Evolutionary conservation across 2,329 filamentous ascomycete species (phyloP).

Genomic region (Calonectria crousiana): DNA sequence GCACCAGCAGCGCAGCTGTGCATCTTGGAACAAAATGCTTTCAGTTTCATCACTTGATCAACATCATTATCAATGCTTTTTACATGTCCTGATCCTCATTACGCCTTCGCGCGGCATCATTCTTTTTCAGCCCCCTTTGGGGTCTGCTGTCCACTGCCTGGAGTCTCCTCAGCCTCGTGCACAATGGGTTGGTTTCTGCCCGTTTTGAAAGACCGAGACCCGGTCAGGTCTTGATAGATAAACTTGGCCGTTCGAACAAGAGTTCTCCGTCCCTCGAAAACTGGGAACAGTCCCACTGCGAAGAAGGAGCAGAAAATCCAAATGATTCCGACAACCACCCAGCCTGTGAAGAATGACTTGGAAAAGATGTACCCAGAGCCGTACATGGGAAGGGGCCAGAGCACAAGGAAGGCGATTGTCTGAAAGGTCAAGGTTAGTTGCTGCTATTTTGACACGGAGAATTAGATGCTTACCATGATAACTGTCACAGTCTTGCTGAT

Average conservation of each 20-base stretch:
- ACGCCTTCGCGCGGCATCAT: not conserved
- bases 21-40: not conserved
- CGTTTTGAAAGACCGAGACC: constrained; percentile 17
- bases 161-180: constrained; percentile 6
- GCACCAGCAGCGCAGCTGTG: not conserved
- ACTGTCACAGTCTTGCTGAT: constrained; percentile 55
- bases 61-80: not conserved
- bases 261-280: constrained; percentile 80
- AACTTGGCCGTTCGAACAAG: constrained; percentile 20
- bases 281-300: constrained; percentile 83
- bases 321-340: constrained; percentile 77
- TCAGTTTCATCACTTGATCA: not conserved
- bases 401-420: constrained; percentile 78
- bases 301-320: constrained; percentile 80
- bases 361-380: constrained; percentile 77
- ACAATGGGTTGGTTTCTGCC: not conserved
- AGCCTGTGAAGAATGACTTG: constrained; percentile 76
- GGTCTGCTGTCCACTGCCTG: constrained; percentile 11
- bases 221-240: constrained; percentile 20
- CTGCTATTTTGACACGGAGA: fast-evolving
- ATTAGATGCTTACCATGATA: constrained; percentile 36
- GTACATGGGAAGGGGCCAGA: constrained; percentile 96
- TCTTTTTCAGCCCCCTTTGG: constrained; percentile 14
- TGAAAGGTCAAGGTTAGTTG: not conserved
- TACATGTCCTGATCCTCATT: not conserved